Conservation (phyloP, 2,329 filamentous ascomycete species). For the Fusarium foetens region DNA sequence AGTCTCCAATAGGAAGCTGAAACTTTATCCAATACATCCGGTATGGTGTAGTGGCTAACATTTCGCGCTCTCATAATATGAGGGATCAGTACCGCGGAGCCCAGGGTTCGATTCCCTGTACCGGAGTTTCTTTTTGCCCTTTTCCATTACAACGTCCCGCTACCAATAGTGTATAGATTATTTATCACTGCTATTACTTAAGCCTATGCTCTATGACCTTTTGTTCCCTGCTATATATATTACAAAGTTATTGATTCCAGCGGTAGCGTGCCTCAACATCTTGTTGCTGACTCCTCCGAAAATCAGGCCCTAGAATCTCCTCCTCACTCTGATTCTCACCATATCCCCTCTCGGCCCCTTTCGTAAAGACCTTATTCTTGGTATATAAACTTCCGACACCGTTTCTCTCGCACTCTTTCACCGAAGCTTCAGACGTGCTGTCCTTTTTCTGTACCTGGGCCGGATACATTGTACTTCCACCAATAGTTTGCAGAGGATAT, state of each 20-base stretch:
- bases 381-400: not conserved
- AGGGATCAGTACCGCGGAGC: slow-evolving; percentile 42
- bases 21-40: slow-evolving; percentile 20
- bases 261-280: slow-evolving; percentile 10
- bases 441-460: not conserved
- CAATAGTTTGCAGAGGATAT: slow-evolving; percentile 29
- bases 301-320: slow-evolving; percentile 35
- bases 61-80: slow-evolving; percentile 47
- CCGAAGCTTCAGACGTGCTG: not conserved
- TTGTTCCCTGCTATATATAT: no score
- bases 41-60: slow-evolving; percentile 51
- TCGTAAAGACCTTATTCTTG: slow-evolving; percentile 11
- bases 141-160: not conserved
- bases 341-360: not conserved
- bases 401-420: slow-evolving; percentile 17
- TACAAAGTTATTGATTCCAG: not conserved
- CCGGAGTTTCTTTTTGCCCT: slow-evolving; percentile 16
- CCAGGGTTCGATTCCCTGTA: slow-evolving; percentile 46
- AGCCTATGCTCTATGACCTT: no score
- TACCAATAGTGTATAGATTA: no score
- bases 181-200: not conserved
- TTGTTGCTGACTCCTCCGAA: slow-evolving; percentile 8
- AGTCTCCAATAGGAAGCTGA: rapidly evolving
- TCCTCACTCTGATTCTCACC: slow-evolving; percentile 36
- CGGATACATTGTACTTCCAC: slow-evolving; percentile 18